Percentiles rank a stretch among this genome's conserved stretches.
phyloP scores from a whole-genome alignment of 208 protist genomes.

The Herpetomonas samuelpessoai region DNA sequence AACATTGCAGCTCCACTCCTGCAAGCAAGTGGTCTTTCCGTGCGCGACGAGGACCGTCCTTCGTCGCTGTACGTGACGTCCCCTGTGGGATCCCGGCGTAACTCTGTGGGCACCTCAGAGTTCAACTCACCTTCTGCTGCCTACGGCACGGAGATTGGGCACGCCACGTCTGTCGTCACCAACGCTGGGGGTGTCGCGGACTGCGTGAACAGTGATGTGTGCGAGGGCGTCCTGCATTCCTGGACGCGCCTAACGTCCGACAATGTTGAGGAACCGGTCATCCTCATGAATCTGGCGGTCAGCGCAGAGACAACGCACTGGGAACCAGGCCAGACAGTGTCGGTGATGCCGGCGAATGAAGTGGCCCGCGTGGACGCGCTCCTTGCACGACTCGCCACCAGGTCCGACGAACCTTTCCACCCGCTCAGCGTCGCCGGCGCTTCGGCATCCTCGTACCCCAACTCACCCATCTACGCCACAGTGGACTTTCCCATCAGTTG shows the following conservation, averaged over 20 bases:
- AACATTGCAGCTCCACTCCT: background rate
- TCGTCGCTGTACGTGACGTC: background rate
- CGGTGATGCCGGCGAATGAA: slow-evolving; percentile 48
- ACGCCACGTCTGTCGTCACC: slow-evolving; percentile 17
- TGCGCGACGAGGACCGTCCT: background rate
- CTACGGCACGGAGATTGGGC: background rate
- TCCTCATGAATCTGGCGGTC: slow-evolving; percentile 38
- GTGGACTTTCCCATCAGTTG: slow-evolving; percentile 50
- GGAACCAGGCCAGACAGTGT: slow-evolving; percentile 57
- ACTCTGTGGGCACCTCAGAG: too few species aligned
- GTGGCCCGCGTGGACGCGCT: slow-evolving; percentile 28
- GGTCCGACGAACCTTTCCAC: slow-evolving; percentile 30
- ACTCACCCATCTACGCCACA: slow-evolving; percentile 35
- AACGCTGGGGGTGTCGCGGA: slow-evolving; percentile 7
- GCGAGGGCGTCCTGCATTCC: slow-evolving; percentile 24
- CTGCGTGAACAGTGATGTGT: slow-evolving; percentile 11
- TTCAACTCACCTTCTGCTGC: background rate
- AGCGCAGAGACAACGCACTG: slow-evolving; percentile 23
- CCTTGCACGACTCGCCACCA: slow-evolving; percentile 28
- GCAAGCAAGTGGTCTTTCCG: background rate
- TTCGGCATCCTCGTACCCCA: slow-evolving; percentile 24
- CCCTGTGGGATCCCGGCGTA: too few species aligned
- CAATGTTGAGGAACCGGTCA: slow-evolving; percentile 12
- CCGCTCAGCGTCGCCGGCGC: slow-evolving; percentile 23
- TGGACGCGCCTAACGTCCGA: slow-evolving; percentile 29